Conservation (phyloP, 2,329 filamentous ascomycete genomes). For the Chaetothyriales sp. region DNA sequence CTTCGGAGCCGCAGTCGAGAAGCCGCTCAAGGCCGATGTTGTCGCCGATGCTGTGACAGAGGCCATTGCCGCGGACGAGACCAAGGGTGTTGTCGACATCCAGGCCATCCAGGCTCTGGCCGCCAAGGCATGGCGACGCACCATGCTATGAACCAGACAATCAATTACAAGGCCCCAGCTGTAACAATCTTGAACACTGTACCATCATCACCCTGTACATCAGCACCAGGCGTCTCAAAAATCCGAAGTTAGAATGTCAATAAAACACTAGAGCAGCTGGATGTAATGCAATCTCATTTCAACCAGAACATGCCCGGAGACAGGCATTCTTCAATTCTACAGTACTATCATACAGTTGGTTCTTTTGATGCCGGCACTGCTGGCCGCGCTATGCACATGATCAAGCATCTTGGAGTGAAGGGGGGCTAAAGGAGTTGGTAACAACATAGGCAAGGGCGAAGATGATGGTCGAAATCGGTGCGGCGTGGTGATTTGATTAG, state of each 20-base stretch:
- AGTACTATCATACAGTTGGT: background rate
- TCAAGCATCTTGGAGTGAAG: background rate
- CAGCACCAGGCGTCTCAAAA: background rate
- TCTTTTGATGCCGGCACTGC: background rate
- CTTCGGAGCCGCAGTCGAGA: constrained; percentile 68
- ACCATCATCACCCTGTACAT: background rate
- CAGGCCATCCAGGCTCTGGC: constrained; percentile 68
- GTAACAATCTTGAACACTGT: background rate
- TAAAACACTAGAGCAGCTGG: background rate
- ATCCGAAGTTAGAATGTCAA: background rate
- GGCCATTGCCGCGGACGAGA: constrained; percentile 57
- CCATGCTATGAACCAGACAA: constrained; percentile 50
- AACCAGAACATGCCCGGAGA: background rate
- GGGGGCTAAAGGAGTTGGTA: background rate
- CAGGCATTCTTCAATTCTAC: background rate
- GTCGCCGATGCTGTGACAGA: constrained; percentile 86
- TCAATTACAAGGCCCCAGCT: background rate
- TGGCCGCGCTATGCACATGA: background rate
- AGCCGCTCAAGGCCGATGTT: constrained; percentile 72
- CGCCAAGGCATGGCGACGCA: constrained; percentile 70
- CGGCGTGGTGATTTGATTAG: background rate
- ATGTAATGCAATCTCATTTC: background rate
- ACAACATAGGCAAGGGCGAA: background rate
- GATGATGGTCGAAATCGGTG: background rate
- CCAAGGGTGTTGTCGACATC: constrained; percentile 63